Conservation (phyloP, 768 basidiomycete species). For the Bullera alba region DNA sequence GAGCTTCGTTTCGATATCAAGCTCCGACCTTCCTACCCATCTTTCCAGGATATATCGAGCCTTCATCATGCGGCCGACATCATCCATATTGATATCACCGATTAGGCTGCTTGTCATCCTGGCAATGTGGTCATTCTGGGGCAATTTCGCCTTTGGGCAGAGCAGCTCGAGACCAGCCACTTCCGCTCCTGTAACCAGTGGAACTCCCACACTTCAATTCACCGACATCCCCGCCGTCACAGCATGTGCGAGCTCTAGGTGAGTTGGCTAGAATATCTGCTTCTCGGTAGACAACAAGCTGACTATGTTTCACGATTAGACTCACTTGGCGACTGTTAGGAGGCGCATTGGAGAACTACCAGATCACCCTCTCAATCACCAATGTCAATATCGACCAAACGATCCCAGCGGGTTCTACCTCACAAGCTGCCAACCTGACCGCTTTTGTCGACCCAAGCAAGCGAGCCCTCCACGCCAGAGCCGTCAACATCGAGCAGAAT, state of each 20-base stretch:
- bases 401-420: slow-evolving; percentile 4
- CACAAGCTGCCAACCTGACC: slow-evolving; percentile 1
- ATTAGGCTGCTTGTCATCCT: too few species aligned
- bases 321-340: too few species aligned
- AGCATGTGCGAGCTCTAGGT: slow-evolving; percentile 6
- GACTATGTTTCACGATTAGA: neutral
- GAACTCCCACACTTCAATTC: neutral
- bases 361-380: slow-evolving; percentile 3
- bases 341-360: too few species aligned
- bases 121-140: too few species aligned
- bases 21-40: too few species aligned
- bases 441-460: neutral
- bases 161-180: neutral
- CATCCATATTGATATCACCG: too few species aligned
- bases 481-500: neutral
- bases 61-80: too few species aligned
- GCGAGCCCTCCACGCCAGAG: neutral
- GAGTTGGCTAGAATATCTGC: too few species aligned
- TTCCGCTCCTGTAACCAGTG: neutral
- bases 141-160: too few species aligned
- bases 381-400: slow-evolving; percentile 8
- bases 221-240: slow-evolving; percentile 1
- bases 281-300: neutral
- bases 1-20: too few species aligned
- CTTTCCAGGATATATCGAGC: too few species aligned